These are phyloP conservation scores for Solanum pimpinellifolium DNA, from an alignment of 257 asterid genomes.

Conservation along the genomic window DNA sequence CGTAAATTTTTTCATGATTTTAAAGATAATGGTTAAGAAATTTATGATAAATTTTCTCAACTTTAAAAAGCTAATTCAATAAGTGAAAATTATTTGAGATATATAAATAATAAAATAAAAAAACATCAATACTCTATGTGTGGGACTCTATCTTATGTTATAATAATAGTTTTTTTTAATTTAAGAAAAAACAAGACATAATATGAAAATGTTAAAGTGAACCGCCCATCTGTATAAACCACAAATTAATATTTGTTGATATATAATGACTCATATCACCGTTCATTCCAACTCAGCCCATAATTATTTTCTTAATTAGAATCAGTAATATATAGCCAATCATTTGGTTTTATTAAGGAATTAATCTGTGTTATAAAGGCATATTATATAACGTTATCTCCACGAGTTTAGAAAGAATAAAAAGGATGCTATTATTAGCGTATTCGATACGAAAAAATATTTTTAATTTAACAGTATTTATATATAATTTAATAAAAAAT, in stretches of 20 bases:
- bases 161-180: neutral
- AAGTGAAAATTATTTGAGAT: rapidly evolving
- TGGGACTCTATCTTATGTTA: neutral
- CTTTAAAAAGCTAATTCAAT: neutral
- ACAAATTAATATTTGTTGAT: neutral
- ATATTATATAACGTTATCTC: neutral
- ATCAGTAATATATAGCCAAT: neutral
- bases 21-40: neutral
- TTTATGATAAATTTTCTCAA: neutral
- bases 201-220: neutral
- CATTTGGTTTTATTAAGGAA: neutral
- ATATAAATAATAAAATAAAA: neutral
- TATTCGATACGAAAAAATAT: neutral
- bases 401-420: neutral
- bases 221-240: neutral
- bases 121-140: neutral
- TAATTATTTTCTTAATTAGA: neutral
- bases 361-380: neutral
- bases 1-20: rapidly evolving
- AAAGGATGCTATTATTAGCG: no score
- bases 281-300: neutral
- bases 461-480: no score
- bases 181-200: neutral
- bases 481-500: no score
- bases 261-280: neutral